Base-by-base conservation (phyloP, 2,329 filamentous ascomycete species). In the Trichoderma afroharzianum region DNA sequence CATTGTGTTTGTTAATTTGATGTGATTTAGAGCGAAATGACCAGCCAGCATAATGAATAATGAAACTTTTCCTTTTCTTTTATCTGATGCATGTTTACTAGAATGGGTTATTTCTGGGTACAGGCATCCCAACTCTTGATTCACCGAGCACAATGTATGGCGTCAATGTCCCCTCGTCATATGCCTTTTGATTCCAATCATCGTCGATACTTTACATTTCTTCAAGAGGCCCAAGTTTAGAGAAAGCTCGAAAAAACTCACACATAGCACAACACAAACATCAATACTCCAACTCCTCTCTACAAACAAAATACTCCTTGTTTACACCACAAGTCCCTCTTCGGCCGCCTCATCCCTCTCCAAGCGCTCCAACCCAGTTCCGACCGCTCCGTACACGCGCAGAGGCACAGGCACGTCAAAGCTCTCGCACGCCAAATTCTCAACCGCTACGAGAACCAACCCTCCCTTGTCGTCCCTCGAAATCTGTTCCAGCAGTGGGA, bases 361-460 rank as follows among this genome's bases (percentile, higher is more conserved):
- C 68, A 88, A 77, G 73, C 83, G 83, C 78, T 89, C 88, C 71
- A 90, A 78, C 8, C 87, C 87, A 67, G 83, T 87, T 72, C 87
- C 86, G 43, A 88, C 85, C 21, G 88, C 88, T 53, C 90, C 90
- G 77, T 97, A 97, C 11, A 98, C 92, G 64, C 90, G 89, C 74
- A 98, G 83, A 30, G 94, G 94, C 59, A 97, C 93, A 39, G 90
- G 89, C 59, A 97, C 92, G 81, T 97, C 94, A 81, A 97, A 97
- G 76, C 93, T 97, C 83, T 97, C 94, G 76, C 93, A 95, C 9
- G 90, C 87, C 66, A 97, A 77, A 74, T 90, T 90, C 82, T 97
- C 93, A 64, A 92, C 88, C 0, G 93, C 93, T 18, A 94, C 93
- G 66, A 95, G 85, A 15, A 96, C 88, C 28, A 88, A 81, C 1